phyloP scores from a whole-genome alignment of 495 filamentous ascomycete genomes.

The Trichodelitschia bisporula region DNA sequence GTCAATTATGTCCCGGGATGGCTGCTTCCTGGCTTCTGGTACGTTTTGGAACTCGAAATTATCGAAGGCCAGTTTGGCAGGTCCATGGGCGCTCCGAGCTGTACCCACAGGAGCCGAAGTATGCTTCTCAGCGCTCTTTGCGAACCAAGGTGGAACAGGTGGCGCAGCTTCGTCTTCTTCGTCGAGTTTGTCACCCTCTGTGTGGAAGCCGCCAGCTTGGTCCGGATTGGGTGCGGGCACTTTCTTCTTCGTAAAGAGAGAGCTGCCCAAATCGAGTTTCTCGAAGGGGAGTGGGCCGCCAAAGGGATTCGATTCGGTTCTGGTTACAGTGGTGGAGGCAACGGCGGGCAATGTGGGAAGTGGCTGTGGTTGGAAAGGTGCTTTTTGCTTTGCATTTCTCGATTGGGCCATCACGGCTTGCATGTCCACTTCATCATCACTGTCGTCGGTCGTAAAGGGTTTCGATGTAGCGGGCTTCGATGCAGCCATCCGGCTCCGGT shows the following conservation, averaged over 20 bases:
- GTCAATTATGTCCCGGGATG: slow-evolving; percentile 16
- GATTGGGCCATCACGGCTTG: slow-evolving; percentile 30
- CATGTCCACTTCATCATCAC: slow-evolving; percentile 37
- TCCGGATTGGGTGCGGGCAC: slow-evolving; percentile 21
- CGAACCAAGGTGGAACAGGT: slow-evolving; percentile 76
- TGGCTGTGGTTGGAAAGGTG: slow-evolving; percentile 2
- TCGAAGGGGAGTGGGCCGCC: slow-evolving; percentile 77
- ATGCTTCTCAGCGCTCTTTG: slow-evolving; percentile 20
- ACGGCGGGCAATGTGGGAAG: slow-evolving; percentile 2
- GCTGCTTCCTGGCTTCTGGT: too few relatives aligned
- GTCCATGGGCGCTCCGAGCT: too few relatives aligned
- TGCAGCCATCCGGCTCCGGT: slow-evolving; percentile 28
- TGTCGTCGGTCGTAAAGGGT: slow-evolving; percentile 19
- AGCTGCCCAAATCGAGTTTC: slow-evolving; percentile 44
- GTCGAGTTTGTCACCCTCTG: slow-evolving; percentile 13
- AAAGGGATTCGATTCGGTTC: slow-evolving; percentile 28
- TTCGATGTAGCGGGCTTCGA: slow-evolving; percentile 8
- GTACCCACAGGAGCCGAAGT: too few relatives aligned
- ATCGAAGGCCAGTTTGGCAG: too few relatives aligned
- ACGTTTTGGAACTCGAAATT: too few relatives aligned
- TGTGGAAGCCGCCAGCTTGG: slow-evolving; percentile 44
- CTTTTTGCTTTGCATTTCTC: slow-evolving; percentile 15
- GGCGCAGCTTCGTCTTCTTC: slow-evolving; percentile 26
- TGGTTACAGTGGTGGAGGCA: too few relatives aligned
- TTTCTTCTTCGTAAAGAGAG: slow-evolving; percentile 27